These are phyloP conservation scores for Lepidium didymum DNA, from an alignment of 345 rosid species.

Conservation along the genomic window DNA sequence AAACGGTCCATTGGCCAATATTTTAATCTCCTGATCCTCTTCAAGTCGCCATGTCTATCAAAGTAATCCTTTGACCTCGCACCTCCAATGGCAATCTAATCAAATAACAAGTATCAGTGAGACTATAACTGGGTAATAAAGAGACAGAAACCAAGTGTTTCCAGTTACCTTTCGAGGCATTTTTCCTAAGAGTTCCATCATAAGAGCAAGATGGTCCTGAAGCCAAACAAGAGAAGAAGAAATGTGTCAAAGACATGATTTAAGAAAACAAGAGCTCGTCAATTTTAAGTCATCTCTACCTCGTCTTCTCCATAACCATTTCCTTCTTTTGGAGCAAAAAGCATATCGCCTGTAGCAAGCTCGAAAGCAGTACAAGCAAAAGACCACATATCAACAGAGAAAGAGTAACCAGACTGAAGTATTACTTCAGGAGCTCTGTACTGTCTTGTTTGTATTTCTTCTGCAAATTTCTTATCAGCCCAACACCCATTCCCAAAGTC, in stretches of 20 bases:
- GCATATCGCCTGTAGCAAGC: constrained; percentile 93
- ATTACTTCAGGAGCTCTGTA: constrained; percentile 97
- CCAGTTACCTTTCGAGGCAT: constrained; percentile 75
- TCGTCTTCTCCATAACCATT: constrained; percentile 82
- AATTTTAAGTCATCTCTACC: constrained; percentile 29
- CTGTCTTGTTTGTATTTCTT: constrained; percentile 91
- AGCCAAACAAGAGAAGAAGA: constrained; percentile 20
- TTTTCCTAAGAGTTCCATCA: constrained; percentile 97
- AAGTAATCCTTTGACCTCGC: constrained; percentile 77
- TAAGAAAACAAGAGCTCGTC: neutral
- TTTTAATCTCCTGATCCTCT: constrained; percentile 86
- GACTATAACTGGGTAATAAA: neutral
- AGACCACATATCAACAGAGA: constrained; percentile 94
- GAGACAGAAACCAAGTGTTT: neutral
- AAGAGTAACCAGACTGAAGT: constrained; percentile 70
- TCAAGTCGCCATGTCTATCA: constrained; percentile 94
- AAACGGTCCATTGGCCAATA: constrained; percentile 76
- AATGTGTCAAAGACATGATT: neutral
- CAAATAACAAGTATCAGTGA: neutral
- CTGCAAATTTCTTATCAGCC: constrained; percentile 67
- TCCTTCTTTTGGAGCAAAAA: constrained; percentile 82
- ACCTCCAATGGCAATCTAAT: constrained; percentile 88
- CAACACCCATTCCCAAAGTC: constrained; percentile 95
- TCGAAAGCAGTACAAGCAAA: constrained; percentile 94
- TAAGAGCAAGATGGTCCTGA: constrained; percentile 94